Evolutionary conservation across 345 rosid species (phyloP), one percentile per base, ranked within the genome.

Genomic region (Psidium friedrichsthalianum): DNA sequence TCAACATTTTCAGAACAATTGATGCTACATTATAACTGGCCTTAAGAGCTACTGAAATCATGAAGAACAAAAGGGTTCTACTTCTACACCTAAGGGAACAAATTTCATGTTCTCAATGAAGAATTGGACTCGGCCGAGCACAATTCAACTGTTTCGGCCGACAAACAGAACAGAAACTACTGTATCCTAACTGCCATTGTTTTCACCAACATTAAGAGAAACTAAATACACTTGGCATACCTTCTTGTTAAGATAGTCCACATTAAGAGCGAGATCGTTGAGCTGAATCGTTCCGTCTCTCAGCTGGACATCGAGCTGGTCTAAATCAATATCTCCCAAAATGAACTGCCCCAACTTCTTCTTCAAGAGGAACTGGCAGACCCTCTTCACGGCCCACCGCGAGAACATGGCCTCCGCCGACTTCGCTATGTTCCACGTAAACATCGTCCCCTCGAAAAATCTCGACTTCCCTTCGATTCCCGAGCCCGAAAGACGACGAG

Each of bases 221-320:
- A 47, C 36, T 11, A 21, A 49, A 42, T 2, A 52, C 85, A 47
- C 53, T 5, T 74, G n/a, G 54, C 42, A 4, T 85, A 94, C 99
- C 96, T 95, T 92, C 40, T 90, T 86, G 82, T 95, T 97, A 18
- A 97, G 91, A 90, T 89, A 95, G 87, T 95, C 98, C 83, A 94
- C 97, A 88, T 97, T 93, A 83, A 97, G 93, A 15, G 98, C 99
- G 49, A 97, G 93, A 85, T 97, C 99, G 85, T 51, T 85, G 86
- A 97, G 98, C 89, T 93, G 96, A 86, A 96, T 89, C 5, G 93
- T 91, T 54, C 99, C 99, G 44, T 96, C 89, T 2, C 90, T 51
- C 57, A 97, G 98, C 93, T 96, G 99, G 83, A 97, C 93, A 87
- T 95, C 98, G 32, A 97, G 99, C 89, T 97, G 98, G 81, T 93